Evolutionary conservation across 148 eudicot species (phyloP), one percentile per base, ranked within the genome.

Genomic region (Pharnaceum exiguum): DNA sequence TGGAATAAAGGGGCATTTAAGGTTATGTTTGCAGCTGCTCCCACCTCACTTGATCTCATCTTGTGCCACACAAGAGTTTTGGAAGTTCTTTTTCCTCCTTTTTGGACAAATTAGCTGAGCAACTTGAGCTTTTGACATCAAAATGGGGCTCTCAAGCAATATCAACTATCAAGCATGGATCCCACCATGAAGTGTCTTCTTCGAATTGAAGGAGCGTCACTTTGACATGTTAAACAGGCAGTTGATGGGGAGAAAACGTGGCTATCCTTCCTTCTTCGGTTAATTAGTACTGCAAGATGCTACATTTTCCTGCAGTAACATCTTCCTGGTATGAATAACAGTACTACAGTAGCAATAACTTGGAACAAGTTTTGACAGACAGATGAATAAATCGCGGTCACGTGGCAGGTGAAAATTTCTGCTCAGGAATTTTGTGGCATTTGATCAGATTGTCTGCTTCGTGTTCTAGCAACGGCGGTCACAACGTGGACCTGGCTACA

Each of bases 51-150:
- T 60, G 57, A 52, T 52, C 57, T 11, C 35, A 31, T 31, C 7
- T 3, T 31, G 0, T 2, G 32, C 2, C 10, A 51, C 56, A 25
- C 18, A 30, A 51, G 56, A 9, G 28, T 29, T 31, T 18, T 51
- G 30, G 54, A 33, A 6, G 56, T 15, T 30, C 15, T 28, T 26
- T n/a, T 51, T 5, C 35, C 21, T 21, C 7, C 58, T 4, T 35
- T 36, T 21, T 33, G 29, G 25, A 31, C 39, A 36, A 36, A 35
- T 7, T 21, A 32, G 44, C 28, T 23, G 43, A 54, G 45, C 58
- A 54, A 54, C 30, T 54, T 54, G 58, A 36, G 16, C 15, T 11
- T 36, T 13, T 36, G 44, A 54, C 57, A 54, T 35, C 44, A 11
- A 13, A 36, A n/a, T n/a, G 21, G 56, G 38, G n/a, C 4, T 51